Evolutionary conservation across 805 yeast species (phyloP).

Genomic region (Wickerhamiella brachini): DNA sequence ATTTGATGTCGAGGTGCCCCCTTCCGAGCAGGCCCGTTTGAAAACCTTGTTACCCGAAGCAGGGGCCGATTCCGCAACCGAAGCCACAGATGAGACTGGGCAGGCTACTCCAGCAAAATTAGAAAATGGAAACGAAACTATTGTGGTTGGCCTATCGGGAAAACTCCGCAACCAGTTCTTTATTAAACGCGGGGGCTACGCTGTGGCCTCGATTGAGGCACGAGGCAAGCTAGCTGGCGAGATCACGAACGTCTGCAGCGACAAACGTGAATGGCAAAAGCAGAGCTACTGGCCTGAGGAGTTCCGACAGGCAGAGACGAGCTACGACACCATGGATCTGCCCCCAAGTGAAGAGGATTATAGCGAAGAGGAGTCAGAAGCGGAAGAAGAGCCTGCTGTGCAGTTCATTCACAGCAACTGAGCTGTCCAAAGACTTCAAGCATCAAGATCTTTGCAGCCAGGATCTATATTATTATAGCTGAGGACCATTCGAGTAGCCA

Average conservation of each 20-base stretch:
- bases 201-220: conserved; percentile 18
- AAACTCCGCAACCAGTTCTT: conserved; percentile 24
- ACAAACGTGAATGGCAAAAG: conserved; percentile 23
- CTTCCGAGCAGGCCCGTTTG: conserved; percentile 9
- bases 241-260: conserved; percentile 23
- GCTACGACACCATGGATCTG: conserved; percentile 13
- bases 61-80: background rate
- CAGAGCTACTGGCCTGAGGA: conserved; percentile 24
- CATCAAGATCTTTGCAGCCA: no score
- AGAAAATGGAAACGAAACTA: background rate
- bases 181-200: conserved; percentile 25
- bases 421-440: background rate
- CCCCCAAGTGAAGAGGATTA: conserved; percentile 20
- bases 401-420: background rate
- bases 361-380: conserved; percentile 14
- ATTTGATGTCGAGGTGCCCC: conserved; percentile 22
- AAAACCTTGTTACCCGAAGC: background rate
- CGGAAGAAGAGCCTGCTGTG: conserved; percentile 4
- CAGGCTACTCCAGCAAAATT: background rate
- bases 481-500: no score
- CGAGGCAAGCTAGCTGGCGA: conserved; percentile 22
- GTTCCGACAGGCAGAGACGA: conserved; percentile 14
- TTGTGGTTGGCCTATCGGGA: conserved; percentile 24
- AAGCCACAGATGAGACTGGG: background rate
- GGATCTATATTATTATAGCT: no score